These are phyloP conservation scores for Leccinum obscurum DNA, from an alignment of 768 basidiomycete species.

Conservation along the genomic window DNA sequence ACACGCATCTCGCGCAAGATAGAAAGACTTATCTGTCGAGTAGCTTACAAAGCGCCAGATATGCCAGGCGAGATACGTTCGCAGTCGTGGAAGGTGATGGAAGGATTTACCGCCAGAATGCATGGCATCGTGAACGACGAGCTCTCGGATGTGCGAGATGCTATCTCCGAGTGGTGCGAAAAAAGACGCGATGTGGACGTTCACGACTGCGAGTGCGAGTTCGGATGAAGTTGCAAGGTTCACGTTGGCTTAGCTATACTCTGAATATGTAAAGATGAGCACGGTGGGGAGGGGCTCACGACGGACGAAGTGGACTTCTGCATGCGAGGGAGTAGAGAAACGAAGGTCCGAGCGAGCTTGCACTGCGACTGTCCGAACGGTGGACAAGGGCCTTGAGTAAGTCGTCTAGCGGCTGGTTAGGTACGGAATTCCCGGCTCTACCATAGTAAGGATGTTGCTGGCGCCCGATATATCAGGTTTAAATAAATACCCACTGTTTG, in stretches of 20 bases:
- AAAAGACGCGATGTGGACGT: constrained; percentile 11
- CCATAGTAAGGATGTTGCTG: not conserved
- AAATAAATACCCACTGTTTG: not conserved
- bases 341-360: not conserved
- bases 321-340: not conserved
- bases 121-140: not conserved
- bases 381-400: not conserved
- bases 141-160: constrained; percentile 9
- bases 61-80: not conserved
- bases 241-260: constrained; percentile 10
- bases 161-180: constrained; percentile 12
- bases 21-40: not conserved
- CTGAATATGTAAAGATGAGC: constrained; percentile 11
- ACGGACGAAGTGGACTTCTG: not conserved
- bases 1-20: constrained; percentile 8
- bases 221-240: constrained; percentile 16
- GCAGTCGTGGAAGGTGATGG: constrained; percentile 8
- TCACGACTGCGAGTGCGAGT: constrained; percentile 11
- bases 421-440: no score
- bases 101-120: not conserved
- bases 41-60: not conserved
- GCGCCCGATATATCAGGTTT: not conserved
- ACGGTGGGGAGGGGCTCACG: constrained; percentile 10
- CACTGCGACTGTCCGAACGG: not conserved
- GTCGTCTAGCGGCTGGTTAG: not conserved